A percentile compares a stretch with the other conserved stretches of the same genome.
These are phyloP conservation scores for Mortierella sp. DNA, from an alignment of 371 early-diverging fungal genomes.

Conservation along the genomic window DNA sequence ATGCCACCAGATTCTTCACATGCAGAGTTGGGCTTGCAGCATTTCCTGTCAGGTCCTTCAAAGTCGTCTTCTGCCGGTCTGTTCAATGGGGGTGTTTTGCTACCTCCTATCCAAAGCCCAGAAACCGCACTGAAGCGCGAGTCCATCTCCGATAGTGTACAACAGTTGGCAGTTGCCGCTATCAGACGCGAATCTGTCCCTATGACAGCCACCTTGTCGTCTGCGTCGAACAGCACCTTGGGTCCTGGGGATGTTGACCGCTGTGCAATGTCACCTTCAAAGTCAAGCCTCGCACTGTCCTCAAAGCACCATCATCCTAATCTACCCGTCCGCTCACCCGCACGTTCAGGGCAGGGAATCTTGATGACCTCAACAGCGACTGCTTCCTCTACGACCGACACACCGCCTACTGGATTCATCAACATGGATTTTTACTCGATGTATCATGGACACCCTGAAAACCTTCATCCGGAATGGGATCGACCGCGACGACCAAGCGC, in stretches of 20 bases:
- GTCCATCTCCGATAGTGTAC: too few relatives aligned
- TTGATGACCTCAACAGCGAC: slow-evolving; percentile 24
- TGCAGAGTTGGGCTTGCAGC: neutral
- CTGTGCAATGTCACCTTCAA: slow-evolving; percentile 13
- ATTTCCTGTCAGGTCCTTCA: too few relatives aligned
- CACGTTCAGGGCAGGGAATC: slow-evolving; percentile 32
- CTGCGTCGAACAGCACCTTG: neutral
- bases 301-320: slow-evolving; percentile 28
- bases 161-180: too few relatives aligned
- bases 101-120: too few relatives aligned
- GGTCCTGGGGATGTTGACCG: neutral
- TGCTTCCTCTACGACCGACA: neutral
- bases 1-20: too few relatives aligned
- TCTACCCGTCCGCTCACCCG: slow-evolving; percentile 43
- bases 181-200: neutral
- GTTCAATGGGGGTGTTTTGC: neutral
- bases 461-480: slow-evolving; percentile 38
- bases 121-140: too few relatives aligned
- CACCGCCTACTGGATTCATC: slow-evolving; percentile 21
- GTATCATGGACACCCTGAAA: slow-evolving; percentile 29
- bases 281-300: slow-evolving; percentile 8
- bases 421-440: slow-evolving; percentile 45
- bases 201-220: neutral
- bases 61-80: neutral
- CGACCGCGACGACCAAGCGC: slow-evolving; percentile 8